Evolutionary conservation across 2,329 filamentous ascomycete species (phyloP).

Genomic region (Aspergillus ochraceoroseus): DNA sequence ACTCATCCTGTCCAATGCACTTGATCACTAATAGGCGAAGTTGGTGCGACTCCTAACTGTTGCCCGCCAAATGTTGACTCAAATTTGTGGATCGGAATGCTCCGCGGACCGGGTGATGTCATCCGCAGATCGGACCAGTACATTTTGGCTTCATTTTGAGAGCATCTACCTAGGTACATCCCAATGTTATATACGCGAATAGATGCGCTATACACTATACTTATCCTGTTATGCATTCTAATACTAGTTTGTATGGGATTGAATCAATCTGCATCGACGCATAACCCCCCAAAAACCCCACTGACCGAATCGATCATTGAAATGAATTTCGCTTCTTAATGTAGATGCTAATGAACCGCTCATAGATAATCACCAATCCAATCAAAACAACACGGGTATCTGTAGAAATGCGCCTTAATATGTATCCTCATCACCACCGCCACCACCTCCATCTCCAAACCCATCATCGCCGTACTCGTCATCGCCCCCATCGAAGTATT

Average conservation of each 20-base stretch:
- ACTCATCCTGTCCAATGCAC: slow-evolving; percentile 24
- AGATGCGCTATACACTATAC: too few species aligned
- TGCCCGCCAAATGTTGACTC: slow-evolving; percentile 11
- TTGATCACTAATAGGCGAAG: background rate
- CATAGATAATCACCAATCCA: slow-evolving; percentile 8
- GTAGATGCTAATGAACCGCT: background rate
- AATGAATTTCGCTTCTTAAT: background rate
- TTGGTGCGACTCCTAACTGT: background rate
- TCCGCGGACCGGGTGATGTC: slow-evolving; percentile 30
- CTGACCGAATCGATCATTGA: background rate
- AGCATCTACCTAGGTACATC: too few species aligned
- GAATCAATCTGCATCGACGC: too few species aligned
- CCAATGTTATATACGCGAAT: too few species aligned
- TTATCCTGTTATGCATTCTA: too few species aligned
- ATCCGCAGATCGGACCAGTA: slow-evolving; percentile 13
- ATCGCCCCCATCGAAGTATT: slow-evolving; percentile 60
- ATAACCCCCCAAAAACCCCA: background rate
- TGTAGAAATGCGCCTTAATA: slow-evolving; percentile 28
- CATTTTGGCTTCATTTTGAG: too few species aligned
- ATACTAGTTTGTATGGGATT: too few species aligned
- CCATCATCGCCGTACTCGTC: slow-evolving; percentile 52
- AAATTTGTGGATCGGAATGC: slow-evolving; percentile 13
- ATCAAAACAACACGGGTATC: slow-evolving; percentile 31
- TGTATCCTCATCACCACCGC: slow-evolving; percentile 48
- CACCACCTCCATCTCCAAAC: slow-evolving; percentile 52